These are phyloP conservation scores for Hymenoscyphus fructigenus DNA, from an alignment of 2,329 filamentous ascomycete genomes.

Conservation along the genomic window DNA sequence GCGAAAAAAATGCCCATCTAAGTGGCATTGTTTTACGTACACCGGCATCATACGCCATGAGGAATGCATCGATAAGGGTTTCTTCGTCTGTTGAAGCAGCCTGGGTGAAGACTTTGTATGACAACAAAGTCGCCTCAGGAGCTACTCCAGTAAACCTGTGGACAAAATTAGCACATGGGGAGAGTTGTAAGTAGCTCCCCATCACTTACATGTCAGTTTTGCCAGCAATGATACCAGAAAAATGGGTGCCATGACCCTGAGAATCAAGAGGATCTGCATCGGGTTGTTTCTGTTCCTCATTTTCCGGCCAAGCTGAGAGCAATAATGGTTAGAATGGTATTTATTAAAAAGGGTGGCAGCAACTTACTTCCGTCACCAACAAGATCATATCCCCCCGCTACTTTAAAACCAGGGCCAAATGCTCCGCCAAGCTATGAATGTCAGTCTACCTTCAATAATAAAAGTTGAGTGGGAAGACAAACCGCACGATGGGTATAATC, in stretches of 20 bases:
- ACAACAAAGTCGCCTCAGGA: slow-evolving; percentile 1
- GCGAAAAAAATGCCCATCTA: neutral
- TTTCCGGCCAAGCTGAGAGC: too few relatives aligned
- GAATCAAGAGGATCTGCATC: slow-evolving; percentile 17
- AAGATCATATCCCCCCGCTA: slow-evolving; percentile 6
- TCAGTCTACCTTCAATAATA: neutral
- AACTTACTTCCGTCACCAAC: slow-evolving; percentile 7
- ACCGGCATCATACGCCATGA: slow-evolving; percentile 8
- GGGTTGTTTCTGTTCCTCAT: neutral
- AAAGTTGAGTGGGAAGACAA: neutral
- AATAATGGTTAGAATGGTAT: neutral
- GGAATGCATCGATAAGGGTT: slow-evolving; percentile 5
- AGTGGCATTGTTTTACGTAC: neutral
- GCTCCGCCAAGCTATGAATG: slow-evolving; percentile 6
- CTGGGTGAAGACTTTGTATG: slow-evolving; percentile 4
- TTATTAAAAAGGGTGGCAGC: neutral
- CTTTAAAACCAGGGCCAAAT: slow-evolving; percentile 6
- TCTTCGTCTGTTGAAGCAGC: neutral
- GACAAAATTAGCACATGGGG: neutral
- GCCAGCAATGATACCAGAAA: slow-evolving; percentile 16
- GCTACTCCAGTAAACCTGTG: slow-evolving; percentile 7
- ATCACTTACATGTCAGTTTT: neutral
- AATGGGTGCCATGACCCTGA: slow-evolving; percentile 22
- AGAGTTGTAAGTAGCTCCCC: too few relatives aligned
- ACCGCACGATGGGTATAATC: slow-evolving; percentile 8